These are phyloP conservation scores for Cladophialophora bantiana DNA, from an alignment of 2,329 filamentous ascomycete genomes.

Conservation along the genomic window DNA sequence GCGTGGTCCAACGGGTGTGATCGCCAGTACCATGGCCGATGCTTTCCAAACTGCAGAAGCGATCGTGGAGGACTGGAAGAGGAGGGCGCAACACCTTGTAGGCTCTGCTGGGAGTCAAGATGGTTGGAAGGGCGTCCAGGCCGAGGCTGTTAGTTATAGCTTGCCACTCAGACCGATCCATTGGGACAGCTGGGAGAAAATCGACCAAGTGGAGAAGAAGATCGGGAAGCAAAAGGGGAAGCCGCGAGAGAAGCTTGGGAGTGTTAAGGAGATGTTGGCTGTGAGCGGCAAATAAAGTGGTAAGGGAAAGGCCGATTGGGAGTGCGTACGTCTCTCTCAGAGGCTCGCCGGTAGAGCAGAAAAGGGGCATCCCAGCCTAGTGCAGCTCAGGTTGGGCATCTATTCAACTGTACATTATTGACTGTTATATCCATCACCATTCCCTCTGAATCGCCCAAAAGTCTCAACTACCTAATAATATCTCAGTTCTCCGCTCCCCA, in stretches of 20 bases:
- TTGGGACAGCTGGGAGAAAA: conserved; percentile 87
- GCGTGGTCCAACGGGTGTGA: conserved; percentile 90
- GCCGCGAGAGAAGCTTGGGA: conserved; percentile 72
- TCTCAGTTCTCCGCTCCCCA: no score
- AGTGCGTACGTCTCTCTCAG: no score
- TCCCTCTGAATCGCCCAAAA: no score
- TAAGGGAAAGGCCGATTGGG: background rate
- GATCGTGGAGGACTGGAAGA: conserved; percentile 77
- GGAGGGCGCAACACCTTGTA: conserved; percentile 24
- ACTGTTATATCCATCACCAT: no score
- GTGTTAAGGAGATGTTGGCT: conserved; percentile 65
- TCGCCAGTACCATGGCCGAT: conserved; percentile 94
- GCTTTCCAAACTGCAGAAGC: conserved; percentile 88
- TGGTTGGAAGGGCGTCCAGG: conserved; percentile 80
- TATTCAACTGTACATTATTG: no score
- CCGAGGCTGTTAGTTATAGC: conserved; percentile 63
- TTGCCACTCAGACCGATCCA: conserved; percentile 65
- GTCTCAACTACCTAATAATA: no score
- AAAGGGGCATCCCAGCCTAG: no score
- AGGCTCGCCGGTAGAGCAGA: no score
- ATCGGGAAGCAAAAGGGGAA: conserved; percentile 74
- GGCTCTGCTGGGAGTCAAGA: conserved; percentile 39
- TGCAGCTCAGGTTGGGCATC: no score
- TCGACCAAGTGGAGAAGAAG: conserved; percentile 78
- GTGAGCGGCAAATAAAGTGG: conserved; percentile 8